Evolutionary conservation across 805 yeast species (phyloP).

Genomic region (Sungouiella thailandica): DNA sequence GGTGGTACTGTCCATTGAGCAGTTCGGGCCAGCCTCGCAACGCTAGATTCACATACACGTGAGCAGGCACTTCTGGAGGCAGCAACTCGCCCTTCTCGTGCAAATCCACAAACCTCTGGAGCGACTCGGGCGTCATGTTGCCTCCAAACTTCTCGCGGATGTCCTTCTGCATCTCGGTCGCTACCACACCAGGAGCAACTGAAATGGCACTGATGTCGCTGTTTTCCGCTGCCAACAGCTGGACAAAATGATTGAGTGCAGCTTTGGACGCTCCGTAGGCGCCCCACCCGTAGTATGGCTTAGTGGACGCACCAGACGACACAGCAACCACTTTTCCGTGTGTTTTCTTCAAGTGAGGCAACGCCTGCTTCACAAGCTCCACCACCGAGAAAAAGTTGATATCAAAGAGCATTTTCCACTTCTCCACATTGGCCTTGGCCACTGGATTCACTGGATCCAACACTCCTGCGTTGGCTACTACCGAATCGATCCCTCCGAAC

Average conservation of each 20-base stretch:
- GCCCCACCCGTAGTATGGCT: constrained; percentile 69
- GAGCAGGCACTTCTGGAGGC: constrained; percentile 69
- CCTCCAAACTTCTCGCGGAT: constrained; percentile 62
- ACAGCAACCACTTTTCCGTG: constrained; percentile 72
- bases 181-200: constrained; percentile 93
- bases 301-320: constrained; percentile 81
- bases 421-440: constrained; percentile 45
- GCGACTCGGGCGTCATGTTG: constrained; percentile 57
- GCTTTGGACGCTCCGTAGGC: constrained; percentile 93
- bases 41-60: constrained; percentile 63
- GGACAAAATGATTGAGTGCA: constrained; percentile 74
- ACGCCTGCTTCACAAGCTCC: constrained; percentile 46
- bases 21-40: constrained; percentile 49
- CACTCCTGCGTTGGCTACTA: constrained; percentile 79
- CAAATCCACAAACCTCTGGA: constrained; percentile 60
- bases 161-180: constrained; percentile 80
- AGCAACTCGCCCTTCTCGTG: constrained; percentile 54
- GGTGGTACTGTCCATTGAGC: constrained; percentile 62
- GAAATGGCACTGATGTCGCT: constrained; percentile 53
- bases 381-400: constrained; percentile 77
- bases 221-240: constrained; percentile 66
- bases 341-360: constrained; percentile 53
- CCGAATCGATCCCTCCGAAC: constrained; percentile 57
- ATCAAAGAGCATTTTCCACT: constrained; percentile 65
- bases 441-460: constrained; percentile 68